Conservation (phyloP, 2,329 filamentous ascomycete genomes). For the Simplicillium sp. region DNA sequence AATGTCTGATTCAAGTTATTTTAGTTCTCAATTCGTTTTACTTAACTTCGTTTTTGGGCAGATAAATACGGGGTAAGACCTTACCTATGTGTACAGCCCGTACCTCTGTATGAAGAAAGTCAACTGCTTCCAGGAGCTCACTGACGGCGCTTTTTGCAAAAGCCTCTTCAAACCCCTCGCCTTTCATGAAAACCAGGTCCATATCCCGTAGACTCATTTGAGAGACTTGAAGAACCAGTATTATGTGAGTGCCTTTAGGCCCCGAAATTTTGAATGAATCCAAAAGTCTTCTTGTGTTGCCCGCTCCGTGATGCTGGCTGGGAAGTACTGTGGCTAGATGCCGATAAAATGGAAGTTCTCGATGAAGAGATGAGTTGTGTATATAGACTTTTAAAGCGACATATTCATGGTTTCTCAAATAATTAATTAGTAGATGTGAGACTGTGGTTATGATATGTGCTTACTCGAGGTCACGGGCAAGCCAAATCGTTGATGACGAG, state of each 20-base stretch:
- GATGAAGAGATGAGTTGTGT: conserved; percentile 12
- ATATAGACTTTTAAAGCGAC: conserved; percentile 21
- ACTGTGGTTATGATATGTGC: not conserved
- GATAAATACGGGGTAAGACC: too few relatives aligned
- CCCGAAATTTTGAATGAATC: conserved; percentile 12
- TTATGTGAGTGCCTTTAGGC: conserved; percentile 11
- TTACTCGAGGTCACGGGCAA: conserved; percentile 25
- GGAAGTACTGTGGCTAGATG: conserved; percentile 2
- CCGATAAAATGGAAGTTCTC: conserved; percentile 13
- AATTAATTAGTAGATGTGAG: not conserved
- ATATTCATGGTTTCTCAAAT: conserved; percentile 15
- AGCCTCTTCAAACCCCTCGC: conserved; percentile 13
- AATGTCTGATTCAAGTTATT: conserved; percentile 10
- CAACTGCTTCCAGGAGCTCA: conserved; percentile 20
- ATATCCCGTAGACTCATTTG: conserved; percentile 23
- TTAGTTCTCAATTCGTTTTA: not conserved
- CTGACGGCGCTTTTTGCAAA: conserved; percentile 19
- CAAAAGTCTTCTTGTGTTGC: conserved; percentile 12
- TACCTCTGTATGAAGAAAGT: conserved; percentile 23
- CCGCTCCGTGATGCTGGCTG: conserved; percentile 6
- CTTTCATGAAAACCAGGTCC: conserved; percentile 14
- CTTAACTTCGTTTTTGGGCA: too few relatives aligned
- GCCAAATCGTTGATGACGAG: conserved; percentile 30
- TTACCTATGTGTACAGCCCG: conserved; percentile 21
- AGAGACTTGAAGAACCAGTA: conserved; percentile 13